phyloP scores from a whole-genome alignment of 2,329 filamentous ascomycete genomes.

The Fusarium bulbicola region DNA sequence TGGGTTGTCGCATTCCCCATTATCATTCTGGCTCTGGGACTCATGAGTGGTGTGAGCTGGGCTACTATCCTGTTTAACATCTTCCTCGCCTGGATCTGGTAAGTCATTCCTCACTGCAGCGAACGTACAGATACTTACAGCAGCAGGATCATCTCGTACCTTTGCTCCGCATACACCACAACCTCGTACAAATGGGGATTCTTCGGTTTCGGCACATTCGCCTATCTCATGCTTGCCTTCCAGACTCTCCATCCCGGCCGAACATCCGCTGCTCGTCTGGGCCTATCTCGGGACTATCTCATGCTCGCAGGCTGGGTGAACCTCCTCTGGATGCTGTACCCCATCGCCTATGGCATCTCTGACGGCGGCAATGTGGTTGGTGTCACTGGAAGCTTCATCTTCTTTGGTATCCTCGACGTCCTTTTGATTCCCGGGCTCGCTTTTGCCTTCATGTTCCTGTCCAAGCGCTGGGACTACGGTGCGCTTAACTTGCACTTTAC shows the following conservation, averaged over 20 bases:
- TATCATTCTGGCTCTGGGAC: conserved; percentile 56
- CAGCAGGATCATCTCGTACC: conserved; percentile 55
- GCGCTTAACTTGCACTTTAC: conserved; percentile 63
- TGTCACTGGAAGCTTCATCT: conserved; percentile 25
- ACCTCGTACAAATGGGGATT: conserved; percentile 68
- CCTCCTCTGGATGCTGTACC: conserved; percentile 64
- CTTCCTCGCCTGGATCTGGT: conserved; percentile 60
- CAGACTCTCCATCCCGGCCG: conserved; percentile 53
- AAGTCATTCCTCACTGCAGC: background rate
- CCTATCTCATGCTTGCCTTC: conserved; percentile 56
- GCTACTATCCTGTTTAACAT: conserved; percentile 63
- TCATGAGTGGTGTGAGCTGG: conserved; percentile 64
- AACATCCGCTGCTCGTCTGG: conserved; percentile 52
- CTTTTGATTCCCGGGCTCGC: conserved; percentile 57
- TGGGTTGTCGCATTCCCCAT: conserved; percentile 62
- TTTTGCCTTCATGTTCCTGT: conserved; percentile 54
- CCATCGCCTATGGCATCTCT: conserved; percentile 55
- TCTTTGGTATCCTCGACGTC: conserved; percentile 63
- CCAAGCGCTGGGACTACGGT: conserved; percentile 61
- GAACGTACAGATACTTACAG: background rate
- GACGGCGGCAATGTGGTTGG: conserved; percentile 31
- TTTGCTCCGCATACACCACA: conserved; percentile 57
- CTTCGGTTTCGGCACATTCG: conserved; percentile 61
- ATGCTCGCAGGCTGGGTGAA: conserved; percentile 59
- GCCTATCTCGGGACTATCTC: conserved; percentile 55